Base-by-base conservation (phyloP, 495 filamentous ascomycete genomes). In the Hypoxylon fuscum region DNA sequence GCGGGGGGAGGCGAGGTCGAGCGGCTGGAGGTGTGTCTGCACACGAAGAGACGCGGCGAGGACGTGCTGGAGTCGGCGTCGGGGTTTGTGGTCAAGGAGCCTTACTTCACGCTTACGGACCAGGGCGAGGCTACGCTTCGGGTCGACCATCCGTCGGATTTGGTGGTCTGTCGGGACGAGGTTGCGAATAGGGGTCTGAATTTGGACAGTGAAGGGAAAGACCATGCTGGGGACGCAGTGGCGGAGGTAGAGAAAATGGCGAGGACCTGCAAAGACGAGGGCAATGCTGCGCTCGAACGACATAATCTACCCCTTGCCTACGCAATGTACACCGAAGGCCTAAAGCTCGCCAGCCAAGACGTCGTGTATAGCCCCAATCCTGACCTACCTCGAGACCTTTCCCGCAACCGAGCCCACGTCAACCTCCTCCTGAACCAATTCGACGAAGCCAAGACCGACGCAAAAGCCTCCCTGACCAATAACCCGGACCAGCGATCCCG, bases 131-230 rank as follows among this genome's bases (percentile, higher is more conserved):
- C 72, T 68, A 72, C 69, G 1, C 50, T 84, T n/a, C 72, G 81
- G 15, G 73, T 85, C 9, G 82, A 84, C 51, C 82, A 85, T 69
- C 57, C 77, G 31, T 78, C 74, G 20, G 79, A 84, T 59, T 25
- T 83, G 29, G 54, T 67, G 0, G 54, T 65, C 15, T 51, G 10
- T 18, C 32, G 21, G 18, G 55, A 60, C 9, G 55, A 38, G 23
- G 14, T 11, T 23, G n/a, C 31, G 5, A 21, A 32, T 6, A 18
- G 34, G 21, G 14, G 2, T 15, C 35, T n/a, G 5, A 12, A 1
- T 14, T 38, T 15, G 37, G 14, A 6, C 6, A 31, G 6, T 4
- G 27, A 23, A 25, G 23, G 1, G 11, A 37, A 23, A 29, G 37
- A n/a, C 9, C 21, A 31, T 17, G n/a, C 17, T 18, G 12, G 41